phyloP scores from a whole-genome alignment of 495 filamentous ascomycete genomes.

The Parathielavia appendiculata region DNA sequence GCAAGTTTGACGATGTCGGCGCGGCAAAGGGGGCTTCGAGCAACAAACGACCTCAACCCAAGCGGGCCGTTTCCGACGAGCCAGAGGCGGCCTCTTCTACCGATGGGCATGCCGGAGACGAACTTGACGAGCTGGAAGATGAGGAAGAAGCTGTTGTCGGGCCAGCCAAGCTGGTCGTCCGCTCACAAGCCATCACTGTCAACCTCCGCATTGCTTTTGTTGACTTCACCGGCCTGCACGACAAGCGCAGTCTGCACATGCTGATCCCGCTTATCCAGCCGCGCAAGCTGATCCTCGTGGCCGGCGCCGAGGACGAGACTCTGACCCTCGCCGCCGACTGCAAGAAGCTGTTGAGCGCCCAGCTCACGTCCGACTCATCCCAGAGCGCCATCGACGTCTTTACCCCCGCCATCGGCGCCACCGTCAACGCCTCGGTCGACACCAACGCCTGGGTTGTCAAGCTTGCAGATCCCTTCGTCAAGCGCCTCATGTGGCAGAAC shows the following conservation, averaged over 20 bases:
- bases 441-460: slow-evolving; percentile 97
- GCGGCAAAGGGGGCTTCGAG: slow-evolving; percentile 36
- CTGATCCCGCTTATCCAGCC: slow-evolving; percentile 91
- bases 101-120: slow-evolving; percentile 42
- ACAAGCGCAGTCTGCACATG: slow-evolving; percentile 88
- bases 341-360: slow-evolving; percentile 62
- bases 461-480: slow-evolving; percentile 74
- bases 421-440: slow-evolving; percentile 87
- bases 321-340: slow-evolving; percentile 71
- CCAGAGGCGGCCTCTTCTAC: slow-evolving; percentile 36
- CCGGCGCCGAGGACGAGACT: slow-evolving; percentile 74
- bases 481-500: slow-evolving; percentile 88
- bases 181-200: slow-evolving; percentile 55
- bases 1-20: slow-evolving; percentile 78
- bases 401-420: slow-evolving; percentile 64
- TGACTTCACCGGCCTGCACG: slow-evolving; percentile 88
- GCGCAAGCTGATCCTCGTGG: slow-evolving; percentile 84
- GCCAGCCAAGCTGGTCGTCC: slow-evolving; percentile 68
- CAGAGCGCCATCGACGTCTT: slow-evolving; percentile 58
- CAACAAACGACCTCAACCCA: slow-evolving; percentile 39
- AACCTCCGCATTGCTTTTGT: slow-evolving; percentile 76
- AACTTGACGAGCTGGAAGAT: slow-evolving; percentile 51
- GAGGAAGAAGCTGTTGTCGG: slow-evolving; percentile 57
- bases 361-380: slow-evolving; percentile 38
- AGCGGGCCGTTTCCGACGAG: slow-evolving; percentile 35